Percentiles rank a stretch among this genome's conserved stretches.
Conservation (phyloP, 208 protist species). For the Acanthamoeba lenticulata region DNA sequence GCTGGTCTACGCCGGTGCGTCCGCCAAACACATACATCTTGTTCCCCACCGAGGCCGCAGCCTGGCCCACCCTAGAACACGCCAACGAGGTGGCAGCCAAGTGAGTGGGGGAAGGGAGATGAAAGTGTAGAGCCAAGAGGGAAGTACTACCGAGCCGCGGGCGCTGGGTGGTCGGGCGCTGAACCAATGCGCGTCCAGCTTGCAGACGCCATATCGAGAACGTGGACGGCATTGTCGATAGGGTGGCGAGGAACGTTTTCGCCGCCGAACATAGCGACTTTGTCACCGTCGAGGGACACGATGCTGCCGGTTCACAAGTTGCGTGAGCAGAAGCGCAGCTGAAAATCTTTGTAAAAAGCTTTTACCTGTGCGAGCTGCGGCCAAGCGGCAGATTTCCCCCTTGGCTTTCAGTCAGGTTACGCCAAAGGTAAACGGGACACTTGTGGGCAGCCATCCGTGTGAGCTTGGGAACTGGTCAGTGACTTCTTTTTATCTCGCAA, state of each 20-base stretch:
- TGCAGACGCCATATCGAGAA: background rate
- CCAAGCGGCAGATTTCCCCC: no score
- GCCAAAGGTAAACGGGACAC: no score
- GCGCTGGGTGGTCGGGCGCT: background rate
- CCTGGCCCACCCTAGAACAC: background rate
- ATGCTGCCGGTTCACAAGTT: background rate
- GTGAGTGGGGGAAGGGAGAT: background rate
- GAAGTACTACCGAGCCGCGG: background rate
- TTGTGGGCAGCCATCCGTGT: no score
- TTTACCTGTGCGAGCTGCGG: no score
- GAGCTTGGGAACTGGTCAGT: no score
- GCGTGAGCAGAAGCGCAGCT: no score
- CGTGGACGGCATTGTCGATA: background rate
- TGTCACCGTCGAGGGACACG: background rate
- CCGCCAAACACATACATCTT: slow-evolving; percentile 19
- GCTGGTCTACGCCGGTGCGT: slow-evolving; percentile 22
- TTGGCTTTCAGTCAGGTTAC: no score
- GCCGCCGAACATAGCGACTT: background rate
- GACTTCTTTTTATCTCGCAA: no score
- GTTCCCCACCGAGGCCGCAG: background rate
- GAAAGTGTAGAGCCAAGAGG: no score
- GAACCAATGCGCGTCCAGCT: background rate
- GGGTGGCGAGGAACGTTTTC: background rate
- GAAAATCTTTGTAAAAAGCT: no score
- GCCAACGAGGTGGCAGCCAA: no score